Evolutionary conservation across 2,329 filamentous ascomycete species (phyloP).

Genomic region (Setomelanomma holmii): DNA sequence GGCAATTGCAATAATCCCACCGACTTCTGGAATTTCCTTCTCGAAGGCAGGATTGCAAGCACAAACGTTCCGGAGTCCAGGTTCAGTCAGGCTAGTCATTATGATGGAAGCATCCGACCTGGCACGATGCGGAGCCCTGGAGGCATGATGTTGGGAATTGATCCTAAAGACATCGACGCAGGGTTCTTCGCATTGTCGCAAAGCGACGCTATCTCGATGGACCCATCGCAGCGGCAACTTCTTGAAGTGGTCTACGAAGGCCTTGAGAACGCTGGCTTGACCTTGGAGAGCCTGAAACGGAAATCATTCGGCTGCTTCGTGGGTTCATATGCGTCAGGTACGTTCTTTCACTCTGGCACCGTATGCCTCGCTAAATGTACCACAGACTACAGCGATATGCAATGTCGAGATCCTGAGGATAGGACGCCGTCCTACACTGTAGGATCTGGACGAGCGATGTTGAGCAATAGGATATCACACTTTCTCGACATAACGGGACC

Average conservation of each 20-base stretch:
- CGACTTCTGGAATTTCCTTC: conserved; percentile 43
- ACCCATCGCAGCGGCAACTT: conserved; percentile 34
- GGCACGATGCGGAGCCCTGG: conserved; percentile 2
- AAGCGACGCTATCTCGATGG: conserved; percentile 15
- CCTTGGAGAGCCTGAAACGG: too few relatives aligned
- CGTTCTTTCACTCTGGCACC: not conserved
- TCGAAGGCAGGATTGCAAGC: not conserved
- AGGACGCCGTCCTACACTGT: not conserved
- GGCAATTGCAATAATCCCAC: conserved; percentile 13
- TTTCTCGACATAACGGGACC: not conserved
- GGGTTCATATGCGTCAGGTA: too few relatives aligned
- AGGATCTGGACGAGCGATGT: not conserved
- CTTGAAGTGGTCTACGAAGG: conserved; percentile 41
- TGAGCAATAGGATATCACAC: not conserved
- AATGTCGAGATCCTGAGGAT: not conserved
- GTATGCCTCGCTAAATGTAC: conserved; percentile 9
- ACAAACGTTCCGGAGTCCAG: not conserved
- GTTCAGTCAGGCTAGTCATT: conserved; percentile 8
- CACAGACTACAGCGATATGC: not conserved
- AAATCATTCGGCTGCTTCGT: too few relatives aligned
- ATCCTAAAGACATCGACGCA: conserved; percentile 17
- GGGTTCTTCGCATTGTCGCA: conserved; percentile 21
- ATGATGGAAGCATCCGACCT: conserved; percentile 25
- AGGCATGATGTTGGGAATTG: conserved; percentile 21
- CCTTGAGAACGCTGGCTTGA: conserved; percentile 47